Evolutionary conservation across 345 rosid genomes (phyloP).

Genomic region (Eucalyptus albens): DNA sequence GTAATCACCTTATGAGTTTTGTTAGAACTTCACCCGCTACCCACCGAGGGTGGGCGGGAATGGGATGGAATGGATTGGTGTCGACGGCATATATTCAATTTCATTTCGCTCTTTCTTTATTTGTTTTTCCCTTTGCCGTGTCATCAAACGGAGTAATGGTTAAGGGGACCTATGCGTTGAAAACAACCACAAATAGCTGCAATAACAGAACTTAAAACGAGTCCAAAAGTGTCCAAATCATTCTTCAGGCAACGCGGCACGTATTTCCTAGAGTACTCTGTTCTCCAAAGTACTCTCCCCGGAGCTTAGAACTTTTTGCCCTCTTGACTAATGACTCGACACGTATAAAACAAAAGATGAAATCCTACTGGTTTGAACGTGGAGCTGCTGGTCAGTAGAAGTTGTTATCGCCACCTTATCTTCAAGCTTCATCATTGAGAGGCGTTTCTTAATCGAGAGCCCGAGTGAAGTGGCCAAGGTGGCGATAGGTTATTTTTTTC

Average conservation of each 20-base stretch:
- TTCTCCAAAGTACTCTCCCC: background rate
- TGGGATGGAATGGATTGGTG: background rate
- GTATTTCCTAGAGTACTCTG: background rate
- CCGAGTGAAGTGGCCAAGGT: background rate
- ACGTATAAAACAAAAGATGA: background rate
- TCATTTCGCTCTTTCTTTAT: background rate
- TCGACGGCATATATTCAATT: background rate
- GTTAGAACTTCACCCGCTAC: background rate
- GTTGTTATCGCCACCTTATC: background rate
- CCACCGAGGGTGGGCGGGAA: background rate
- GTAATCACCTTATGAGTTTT: background rate
- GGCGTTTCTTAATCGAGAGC: background rate
- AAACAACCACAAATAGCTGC: background rate
- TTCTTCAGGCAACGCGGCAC: background rate
- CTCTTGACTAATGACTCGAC: background rate
- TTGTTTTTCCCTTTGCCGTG: background rate
- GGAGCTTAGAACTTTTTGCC: background rate
- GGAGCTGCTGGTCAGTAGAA: background rate
- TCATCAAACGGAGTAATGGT: background rate
- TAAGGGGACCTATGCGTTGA: background rate
- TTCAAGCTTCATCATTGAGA: background rate
- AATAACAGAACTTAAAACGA: background rate
- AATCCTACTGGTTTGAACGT: background rate
- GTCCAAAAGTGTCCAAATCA: background rate
- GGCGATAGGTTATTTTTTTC: background rate